phyloP scores from a whole-genome alignment of 228 moss, liverwort and hornwort species.

The Sphagnum fallax region DNA sequence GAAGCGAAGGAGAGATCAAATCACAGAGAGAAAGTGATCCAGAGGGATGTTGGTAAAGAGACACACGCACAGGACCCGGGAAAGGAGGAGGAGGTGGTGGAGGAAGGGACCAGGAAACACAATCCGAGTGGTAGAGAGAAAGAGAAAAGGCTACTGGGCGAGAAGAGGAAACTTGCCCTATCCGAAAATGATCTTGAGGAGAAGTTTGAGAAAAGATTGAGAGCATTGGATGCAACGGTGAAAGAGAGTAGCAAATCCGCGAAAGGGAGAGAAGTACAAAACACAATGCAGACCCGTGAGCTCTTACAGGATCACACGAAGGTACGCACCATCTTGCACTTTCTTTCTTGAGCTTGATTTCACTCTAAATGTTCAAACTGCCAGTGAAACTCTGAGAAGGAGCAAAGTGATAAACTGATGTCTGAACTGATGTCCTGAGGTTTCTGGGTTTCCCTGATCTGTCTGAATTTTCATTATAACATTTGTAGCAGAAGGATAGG shows the following conservation, averaged over 20 bases:
- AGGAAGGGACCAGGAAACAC: constrained; percentile 3
- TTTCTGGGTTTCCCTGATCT: background rate
- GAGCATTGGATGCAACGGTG: constrained; percentile 29
- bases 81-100: background rate
- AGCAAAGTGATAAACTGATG: too few relatives aligned
- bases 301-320: constrained; percentile 26
- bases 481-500: constrained; percentile 30
- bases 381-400: too few relatives aligned
- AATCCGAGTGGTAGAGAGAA: constrained; percentile 14
- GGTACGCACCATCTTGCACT: constrained; percentile 11
- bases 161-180: constrained; percentile 26
- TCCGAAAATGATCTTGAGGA: constrained; percentile 32
- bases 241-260: constrained; percentile 15
- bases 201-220: constrained; percentile 42
- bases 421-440: background rate
- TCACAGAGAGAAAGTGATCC: background rate
- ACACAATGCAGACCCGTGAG: constrained; percentile 16
- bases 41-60: background rate
- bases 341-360: background rate
- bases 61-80: background rate
- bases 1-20: background rate
- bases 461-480: background rate
- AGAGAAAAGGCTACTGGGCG: constrained; percentile 13
- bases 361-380: too few relatives aligned
- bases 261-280: constrained; percentile 42